A percentile compares a stretch with the other conserved stretches of the same genome.
Evolutionary conservation across 768 basidiomycete genomes (phyloP).

Genomic region (Russula abietina): DNA sequence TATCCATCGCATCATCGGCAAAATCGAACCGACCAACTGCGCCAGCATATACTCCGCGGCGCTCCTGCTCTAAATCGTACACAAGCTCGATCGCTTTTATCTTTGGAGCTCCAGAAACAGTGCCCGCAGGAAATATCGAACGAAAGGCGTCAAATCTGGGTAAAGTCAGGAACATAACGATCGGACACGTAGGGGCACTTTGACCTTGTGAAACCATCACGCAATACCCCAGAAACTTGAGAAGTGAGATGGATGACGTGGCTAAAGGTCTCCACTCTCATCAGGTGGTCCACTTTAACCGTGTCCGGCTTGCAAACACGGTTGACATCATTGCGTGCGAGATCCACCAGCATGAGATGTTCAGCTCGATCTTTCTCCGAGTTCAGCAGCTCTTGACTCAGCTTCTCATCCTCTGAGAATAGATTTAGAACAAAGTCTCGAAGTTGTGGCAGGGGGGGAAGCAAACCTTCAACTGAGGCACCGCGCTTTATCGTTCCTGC

Average conservation of each 20-base stretch:
- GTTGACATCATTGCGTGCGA: constrained; percentile 97
- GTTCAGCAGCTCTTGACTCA: constrained; percentile 65
- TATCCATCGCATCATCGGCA: constrained; percentile 91
- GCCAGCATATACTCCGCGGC: constrained; percentile 91
- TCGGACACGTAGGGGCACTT: constrained; percentile 8
- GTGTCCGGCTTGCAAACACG: constrained; percentile 92
- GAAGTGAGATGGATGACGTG: constrained; percentile 98
- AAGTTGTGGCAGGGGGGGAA: constrained; percentile 2
- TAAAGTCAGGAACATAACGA: constrained; percentile 9
- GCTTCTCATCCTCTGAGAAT: constrained; percentile 74
- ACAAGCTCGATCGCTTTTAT: constrained; percentile 97
- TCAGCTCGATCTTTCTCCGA: constrained; percentile 97
- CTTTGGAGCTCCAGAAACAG: constrained; percentile 97
- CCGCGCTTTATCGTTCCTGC: constrained; percentile 92
- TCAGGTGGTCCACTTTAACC: constrained; percentile 92
- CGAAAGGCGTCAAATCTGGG: constrained; percentile 94
- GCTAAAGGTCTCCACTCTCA: constrained; percentile 91
- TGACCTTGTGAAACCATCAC: constrained; percentile 79
- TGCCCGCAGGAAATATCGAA: constrained; percentile 98
- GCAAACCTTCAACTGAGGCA: constrained; percentile 74
- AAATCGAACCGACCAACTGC: constrained; percentile 99
- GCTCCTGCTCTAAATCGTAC: constrained; percentile 78
- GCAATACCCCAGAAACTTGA: constrained; percentile 81
- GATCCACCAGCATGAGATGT: constrained; percentile 98
- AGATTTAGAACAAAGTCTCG: constrained; percentile 1